These are phyloP conservation scores for Peniophora sp. DNA, from an alignment of 1,284 basidiomycete species.

Conservation along the genomic window DNA sequence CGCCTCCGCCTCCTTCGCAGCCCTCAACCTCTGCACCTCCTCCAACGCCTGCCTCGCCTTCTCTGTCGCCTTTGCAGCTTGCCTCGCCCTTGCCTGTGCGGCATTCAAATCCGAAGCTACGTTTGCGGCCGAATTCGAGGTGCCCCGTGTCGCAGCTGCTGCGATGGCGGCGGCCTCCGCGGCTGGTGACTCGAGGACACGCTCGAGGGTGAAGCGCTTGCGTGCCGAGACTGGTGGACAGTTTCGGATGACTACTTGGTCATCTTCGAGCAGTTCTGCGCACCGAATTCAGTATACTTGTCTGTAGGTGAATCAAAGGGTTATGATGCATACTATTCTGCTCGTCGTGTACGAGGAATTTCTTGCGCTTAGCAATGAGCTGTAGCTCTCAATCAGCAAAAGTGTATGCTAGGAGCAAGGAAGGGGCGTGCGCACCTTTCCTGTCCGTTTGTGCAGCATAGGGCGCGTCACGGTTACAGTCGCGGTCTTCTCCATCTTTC, in stretches of 20 bases:
- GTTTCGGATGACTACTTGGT: conserved; percentile 68
- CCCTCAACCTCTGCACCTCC: too few species aligned
- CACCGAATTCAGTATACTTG: conserved; percentile 1
- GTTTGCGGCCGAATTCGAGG: too few species aligned
- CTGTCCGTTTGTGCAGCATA: conserved; percentile 58
- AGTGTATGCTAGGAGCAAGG: not conserved
- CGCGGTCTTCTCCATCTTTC: conserved; percentile 74
- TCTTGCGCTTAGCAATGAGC: conserved; percentile 67
- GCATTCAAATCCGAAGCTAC: too few species aligned
- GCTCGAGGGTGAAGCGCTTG: conserved; percentile 67
- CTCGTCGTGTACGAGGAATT: conserved; percentile 69
- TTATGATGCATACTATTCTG: conserved; percentile 38
- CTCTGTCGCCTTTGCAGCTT: too few species aligned
- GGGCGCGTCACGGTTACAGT: conserved; percentile 72
- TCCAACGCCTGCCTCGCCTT: too few species aligned
- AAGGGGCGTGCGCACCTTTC: conserved; percentile 43
- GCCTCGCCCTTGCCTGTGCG: too few species aligned
- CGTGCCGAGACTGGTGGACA: conserved; percentile 70
- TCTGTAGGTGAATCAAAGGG: not conserved
- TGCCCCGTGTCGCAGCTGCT: not conserved
- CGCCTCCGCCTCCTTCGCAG: too few species aligned
- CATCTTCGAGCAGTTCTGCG: conserved; percentile 54
- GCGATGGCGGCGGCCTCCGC: conserved; percentile 28
- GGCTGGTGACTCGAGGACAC: conserved; percentile 58
- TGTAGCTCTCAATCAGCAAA: conserved; percentile 19